phyloP scores from a whole-genome alignment of 2,329 filamentous ascomycete genomes.

The Periconia sp. region DNA sequence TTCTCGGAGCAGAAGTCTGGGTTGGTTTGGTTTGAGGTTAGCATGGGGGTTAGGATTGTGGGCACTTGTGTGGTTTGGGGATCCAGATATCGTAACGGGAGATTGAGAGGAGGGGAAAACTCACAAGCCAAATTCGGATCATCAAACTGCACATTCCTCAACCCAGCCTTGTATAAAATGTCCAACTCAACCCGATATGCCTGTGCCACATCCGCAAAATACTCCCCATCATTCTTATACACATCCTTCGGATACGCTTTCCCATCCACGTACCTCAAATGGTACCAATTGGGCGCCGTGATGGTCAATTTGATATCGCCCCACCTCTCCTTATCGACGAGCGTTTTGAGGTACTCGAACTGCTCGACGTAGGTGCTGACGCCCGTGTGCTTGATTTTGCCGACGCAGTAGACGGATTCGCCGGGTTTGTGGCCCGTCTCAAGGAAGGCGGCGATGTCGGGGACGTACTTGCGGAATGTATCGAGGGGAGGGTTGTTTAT shows the following conservation, averaged over 20 bases:
- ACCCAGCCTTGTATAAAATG: conserved; percentile 47
- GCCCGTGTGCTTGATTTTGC: conserved; percentile 59
- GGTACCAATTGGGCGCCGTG: conserved; percentile 51
- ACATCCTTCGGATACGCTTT: conserved; percentile 45
- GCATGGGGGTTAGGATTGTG: not conserved
- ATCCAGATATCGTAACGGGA: not conserved
- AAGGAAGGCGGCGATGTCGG: conserved; percentile 62
- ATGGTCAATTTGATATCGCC: conserved; percentile 68
- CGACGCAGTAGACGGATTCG: conserved; percentile 56
- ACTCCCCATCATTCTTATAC: conserved; percentile 46
- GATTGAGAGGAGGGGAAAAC: conserved; percentile 2
- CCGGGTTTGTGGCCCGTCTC: conserved; percentile 58
- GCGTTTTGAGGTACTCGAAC: conserved; percentile 58
- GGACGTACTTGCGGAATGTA: conserved; percentile 59
- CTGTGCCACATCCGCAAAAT: conserved; percentile 46
- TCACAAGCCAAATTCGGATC: conserved; percentile 47
- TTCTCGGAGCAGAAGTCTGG: conserved; percentile 37
- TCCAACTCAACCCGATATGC: conserved; percentile 47
- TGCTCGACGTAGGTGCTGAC: conserved; percentile 57
- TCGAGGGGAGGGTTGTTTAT: conserved; percentile 50
- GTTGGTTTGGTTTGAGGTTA: not conserved
- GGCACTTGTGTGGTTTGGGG: not conserved
- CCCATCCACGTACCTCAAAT: conserved; percentile 51
- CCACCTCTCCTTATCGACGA: conserved; percentile 60
- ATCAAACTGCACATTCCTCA: conserved; percentile 48